Evolutionary conservation across 129 eudicot species (phyloP), one percentile per base, ranked within the genome.

Genomic region (Logfia minima): DNA sequence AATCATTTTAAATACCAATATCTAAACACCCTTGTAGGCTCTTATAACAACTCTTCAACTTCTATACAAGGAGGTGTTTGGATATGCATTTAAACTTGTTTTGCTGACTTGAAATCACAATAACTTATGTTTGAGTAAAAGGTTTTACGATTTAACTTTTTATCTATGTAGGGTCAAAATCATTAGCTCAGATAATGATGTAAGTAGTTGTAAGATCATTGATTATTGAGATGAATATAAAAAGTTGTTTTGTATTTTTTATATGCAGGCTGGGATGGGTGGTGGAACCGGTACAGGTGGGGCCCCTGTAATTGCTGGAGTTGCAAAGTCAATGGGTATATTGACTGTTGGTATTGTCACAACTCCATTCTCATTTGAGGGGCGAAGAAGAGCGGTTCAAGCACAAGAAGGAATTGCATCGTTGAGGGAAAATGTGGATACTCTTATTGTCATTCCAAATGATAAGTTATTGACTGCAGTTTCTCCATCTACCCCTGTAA

Each of bases 321-420:
- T 91, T 21, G 97, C 97, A 83, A 94, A 94, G 78, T 83, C 97
- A 22, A 86, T 94, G 96, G 99, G 96, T 3, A 88, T 94, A 14
- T 86, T 94, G 77, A 94, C 99, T 5, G 97, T 94, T 66, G 99
- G 97, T 34, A 94, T 94, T 66, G 96, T 94, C 9, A 89, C 99
- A 52, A 89, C 96, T 72, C 99, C 99, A 4, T 94, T 94, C 74
- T 89, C 96, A 31, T 91, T 89, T 56, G 99, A 94, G 84, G 99
- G 99, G 37, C 85, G 96, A 78, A 82, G 90, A 71, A 91, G 99
- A 79, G 85, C 92, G 5, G 84, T 95, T 82, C 97, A 95, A 88
- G 99, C 99, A 55, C 99, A 91, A 88, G 99, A 95, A 89, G 99
- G 99, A 78, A 91, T 89, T 76, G 99, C 97, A 63, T 86, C 96